These are phyloP conservation scores for Prunus mongolica DNA, from an alignment of 306 rosid species.

Conservation along the genomic window DNA sequence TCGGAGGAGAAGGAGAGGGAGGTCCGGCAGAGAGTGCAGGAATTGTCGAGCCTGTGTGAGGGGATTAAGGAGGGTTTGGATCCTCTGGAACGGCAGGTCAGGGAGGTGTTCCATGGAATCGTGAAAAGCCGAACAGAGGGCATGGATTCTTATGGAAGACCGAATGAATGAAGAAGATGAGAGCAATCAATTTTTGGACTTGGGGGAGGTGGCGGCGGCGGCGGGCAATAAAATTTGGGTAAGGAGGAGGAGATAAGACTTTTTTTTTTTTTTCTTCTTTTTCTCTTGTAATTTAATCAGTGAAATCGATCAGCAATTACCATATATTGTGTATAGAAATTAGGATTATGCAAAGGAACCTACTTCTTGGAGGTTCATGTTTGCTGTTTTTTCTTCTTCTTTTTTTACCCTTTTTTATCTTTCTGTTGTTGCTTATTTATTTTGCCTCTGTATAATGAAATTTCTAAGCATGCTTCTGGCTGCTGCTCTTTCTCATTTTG, in stretches of 20 bases:
- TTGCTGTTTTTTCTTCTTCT: slow-evolving; percentile 17
- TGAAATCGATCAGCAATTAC: slow-evolving; percentile 7
- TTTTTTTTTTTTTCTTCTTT: background rate
- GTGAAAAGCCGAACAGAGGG: slow-evolving; percentile 78
- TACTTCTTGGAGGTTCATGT: slow-evolving; percentile 19
- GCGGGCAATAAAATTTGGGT: slow-evolving; percentile 21
- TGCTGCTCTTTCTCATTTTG: slow-evolving; percentile 34
- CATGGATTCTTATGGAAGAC: slow-evolving; percentile 52
- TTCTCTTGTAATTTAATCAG: slow-evolving; percentile 26
- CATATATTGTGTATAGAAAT: slow-evolving; percentile 39
- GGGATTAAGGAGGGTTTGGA: slow-evolving; percentile 62
- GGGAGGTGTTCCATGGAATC: slow-evolving; percentile 75
- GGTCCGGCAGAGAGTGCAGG: slow-evolving; percentile 61
- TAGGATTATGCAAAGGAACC: slow-evolving; percentile 33
- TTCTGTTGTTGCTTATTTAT: slow-evolving; percentile 27
- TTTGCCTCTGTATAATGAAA: slow-evolving; percentile 31
- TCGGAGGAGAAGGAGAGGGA: slow-evolving; percentile 59
- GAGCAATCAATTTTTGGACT: slow-evolving; percentile 16
- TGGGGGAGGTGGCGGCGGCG: background rate
- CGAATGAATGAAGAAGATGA: slow-evolving; percentile 7
- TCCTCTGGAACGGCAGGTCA: slow-evolving; percentile 78
- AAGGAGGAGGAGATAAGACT: slow-evolving; percentile 6
- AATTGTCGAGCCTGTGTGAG: slow-evolving; percentile 51
- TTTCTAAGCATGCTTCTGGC: slow-evolving; percentile 27
- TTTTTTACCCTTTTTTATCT: background rate